Evolutionary conservation across 1,284 basidiomycete species (phyloP), one percentile per base, ranked within the genome.

Genomic region (Pyrrhoderma noxium): DNA sequence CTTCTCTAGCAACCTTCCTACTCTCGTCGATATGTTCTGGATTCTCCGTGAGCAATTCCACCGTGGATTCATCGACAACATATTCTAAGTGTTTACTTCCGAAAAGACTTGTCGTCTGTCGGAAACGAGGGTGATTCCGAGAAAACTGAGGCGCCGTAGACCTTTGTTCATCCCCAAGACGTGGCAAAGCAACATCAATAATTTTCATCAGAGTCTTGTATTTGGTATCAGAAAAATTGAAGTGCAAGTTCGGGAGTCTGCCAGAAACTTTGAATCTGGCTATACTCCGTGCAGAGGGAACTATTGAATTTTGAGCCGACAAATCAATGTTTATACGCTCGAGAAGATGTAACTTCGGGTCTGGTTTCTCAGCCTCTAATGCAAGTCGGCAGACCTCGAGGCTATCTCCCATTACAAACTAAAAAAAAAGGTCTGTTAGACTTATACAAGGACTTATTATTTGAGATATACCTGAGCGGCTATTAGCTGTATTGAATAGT

Each of bases 171-270:
- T 83, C 76, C 47, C 76, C 87, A 60, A 98, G 86, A 53, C 85
- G 79, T 2, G 96, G 96, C 37, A 99, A 84, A 25, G 87, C 82
- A 9, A 93, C 86, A 60, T 98, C 93, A 61, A 99, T 82, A 57
- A 99, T 77, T 16, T 88, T 82, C 89, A 99, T 93, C 41, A 99
- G 70, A 2, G 87, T 81, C 68, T 95, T 92, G 71, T 99, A 99
- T 68, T 99, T 99, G 19, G 77, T 77, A 60, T 99, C 96, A 4
- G 96, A 99, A 56, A 99, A 77, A 68, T 99, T 99, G 64, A 97
- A 77, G 61, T 90, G 85, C 4, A 99, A 74, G 40, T 80, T 82
- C 1, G 96, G 95, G 51, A 99, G 70, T 56, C 87, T 88, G 8
- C 95, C 96, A 1, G 90, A 84, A 49, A 99, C 76, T 68, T 96